Percentiles rank a stretch among this genome's conserved stretches.
phyloP scores from a whole-genome alignment of 495 filamentous ascomycete species.

The Geoglossum glabrum region DNA sequence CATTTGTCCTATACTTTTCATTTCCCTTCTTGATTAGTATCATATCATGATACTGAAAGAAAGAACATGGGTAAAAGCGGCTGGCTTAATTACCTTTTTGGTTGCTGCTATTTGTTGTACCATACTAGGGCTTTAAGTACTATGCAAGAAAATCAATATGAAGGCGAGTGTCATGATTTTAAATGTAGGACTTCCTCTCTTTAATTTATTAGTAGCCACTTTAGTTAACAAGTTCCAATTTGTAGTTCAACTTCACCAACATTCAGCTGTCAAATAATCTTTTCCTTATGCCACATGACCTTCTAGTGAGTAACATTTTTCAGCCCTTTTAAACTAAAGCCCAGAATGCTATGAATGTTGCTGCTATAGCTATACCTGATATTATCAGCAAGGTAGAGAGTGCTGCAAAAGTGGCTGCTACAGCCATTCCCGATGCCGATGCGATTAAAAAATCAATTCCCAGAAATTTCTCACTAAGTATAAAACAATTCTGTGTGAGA shows the following conservation, averaged over 20 bases:
- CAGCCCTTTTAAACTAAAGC: not conserved
- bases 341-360: not conserved
- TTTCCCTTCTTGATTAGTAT: too few species aligned
- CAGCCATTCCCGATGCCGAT: not conserved
- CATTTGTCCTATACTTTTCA: too few species aligned
- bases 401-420: not conserved
- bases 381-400: not conserved
- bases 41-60: too few species aligned
- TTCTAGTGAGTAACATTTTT: not conserved
- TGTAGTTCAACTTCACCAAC: not conserved
- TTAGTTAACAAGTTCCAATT: not conserved
- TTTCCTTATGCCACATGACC: not conserved
- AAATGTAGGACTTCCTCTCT: not conserved
- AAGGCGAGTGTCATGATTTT: not conserved
- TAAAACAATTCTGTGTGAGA: too few species aligned
- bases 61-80: too few species aligned
- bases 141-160: too few species aligned
- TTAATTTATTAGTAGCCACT: not conserved
- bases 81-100: too few species aligned
- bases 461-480: too few species aligned
- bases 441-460: too few species aligned
- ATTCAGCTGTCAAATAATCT: not conserved
- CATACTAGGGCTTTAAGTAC: too few species aligned
- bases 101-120: too few species aligned
- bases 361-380: not conserved